Evolutionary conservation across 2,329 filamentous ascomycete species (phyloP).

Genomic region (Byssochlamys sp.): DNA sequence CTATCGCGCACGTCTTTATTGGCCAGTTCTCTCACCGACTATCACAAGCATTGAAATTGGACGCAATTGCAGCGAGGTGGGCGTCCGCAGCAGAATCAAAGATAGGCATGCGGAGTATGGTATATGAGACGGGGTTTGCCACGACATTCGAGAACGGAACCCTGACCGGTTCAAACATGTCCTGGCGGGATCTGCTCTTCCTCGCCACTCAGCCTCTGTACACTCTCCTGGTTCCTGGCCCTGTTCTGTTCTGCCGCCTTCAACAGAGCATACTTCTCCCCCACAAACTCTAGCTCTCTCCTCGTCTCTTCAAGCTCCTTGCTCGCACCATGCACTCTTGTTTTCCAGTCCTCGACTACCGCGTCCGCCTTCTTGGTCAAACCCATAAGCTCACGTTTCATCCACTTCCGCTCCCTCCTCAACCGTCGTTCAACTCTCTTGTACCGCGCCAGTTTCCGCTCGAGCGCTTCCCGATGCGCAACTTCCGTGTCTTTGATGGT

Average conservation of each 20-base stretch:
- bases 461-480: slow-evolving; percentile 9
- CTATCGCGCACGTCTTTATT: too few species aligned
- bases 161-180: background rate
- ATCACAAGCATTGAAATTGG: too few species aligned
- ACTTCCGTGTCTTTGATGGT: slow-evolving; percentile 15
- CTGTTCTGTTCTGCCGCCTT: background rate
- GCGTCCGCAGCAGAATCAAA: too few species aligned
- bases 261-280: slow-evolving; percentile 3
- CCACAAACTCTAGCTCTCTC: background rate
- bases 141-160: background rate
- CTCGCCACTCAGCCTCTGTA: background rate
- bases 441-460: slow-evolving; percentile 11
- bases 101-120: too few species aligned
- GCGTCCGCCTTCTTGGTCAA: slow-evolving; percentile 10
- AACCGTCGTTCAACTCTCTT: slow-evolving; percentile 9
- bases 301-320: slow-evolving; percentile 4
- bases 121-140: too few species aligned
- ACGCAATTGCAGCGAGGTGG: too few species aligned
- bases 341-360: slow-evolving; percentile 9
- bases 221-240: background rate
- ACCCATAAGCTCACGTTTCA: slow-evolving; percentile 13
- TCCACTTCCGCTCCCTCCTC: slow-evolving; percentile 11
- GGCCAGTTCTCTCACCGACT: too few species aligned
- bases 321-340: slow-evolving; percentile 6
- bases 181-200: background rate